phyloP scores from a whole-genome alignment of 306 rosid genomes.

The Castanea mollissima region DNA sequence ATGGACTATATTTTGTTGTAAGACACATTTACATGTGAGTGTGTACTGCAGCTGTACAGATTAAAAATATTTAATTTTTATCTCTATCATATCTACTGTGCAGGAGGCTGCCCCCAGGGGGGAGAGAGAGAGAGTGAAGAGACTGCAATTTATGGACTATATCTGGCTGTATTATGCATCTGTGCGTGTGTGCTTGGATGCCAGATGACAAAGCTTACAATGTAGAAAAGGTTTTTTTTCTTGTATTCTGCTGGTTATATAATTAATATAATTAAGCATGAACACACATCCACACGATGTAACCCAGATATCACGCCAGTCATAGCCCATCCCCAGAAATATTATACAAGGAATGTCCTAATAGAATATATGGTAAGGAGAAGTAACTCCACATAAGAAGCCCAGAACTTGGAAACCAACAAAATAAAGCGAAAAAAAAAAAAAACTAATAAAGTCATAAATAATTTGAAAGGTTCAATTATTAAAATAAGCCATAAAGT shows the following conservation, averaged over 20 bases:
- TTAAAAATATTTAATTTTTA: background rate
- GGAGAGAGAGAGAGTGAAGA: background rate
- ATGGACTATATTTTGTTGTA: no score
- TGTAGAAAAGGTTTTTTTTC: background rate
- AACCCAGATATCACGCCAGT: background rate
- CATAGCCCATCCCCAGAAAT: background rate
- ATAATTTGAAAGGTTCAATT: background rate
- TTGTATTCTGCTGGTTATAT: background rate
- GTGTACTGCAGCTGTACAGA: background rate
- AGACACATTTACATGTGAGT: no score
- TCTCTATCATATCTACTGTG: background rate
- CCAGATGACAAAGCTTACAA: background rate
- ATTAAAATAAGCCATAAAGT: background rate
- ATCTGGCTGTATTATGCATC: background rate
- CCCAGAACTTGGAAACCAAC: background rate
- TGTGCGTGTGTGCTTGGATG: background rate
- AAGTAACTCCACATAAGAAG: background rate
- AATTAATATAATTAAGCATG: background rate
- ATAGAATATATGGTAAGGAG: background rate
- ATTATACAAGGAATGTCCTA: background rate
- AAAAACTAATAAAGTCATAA: background rate
- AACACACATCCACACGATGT: background rate
- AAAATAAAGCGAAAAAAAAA: background rate
- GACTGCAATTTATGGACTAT: background rate
- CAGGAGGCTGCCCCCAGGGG: background rate